Evolutionary conservation across 1,284 basidiomycete species (phyloP).

Genomic region (Schizophyllum commune): DNA sequence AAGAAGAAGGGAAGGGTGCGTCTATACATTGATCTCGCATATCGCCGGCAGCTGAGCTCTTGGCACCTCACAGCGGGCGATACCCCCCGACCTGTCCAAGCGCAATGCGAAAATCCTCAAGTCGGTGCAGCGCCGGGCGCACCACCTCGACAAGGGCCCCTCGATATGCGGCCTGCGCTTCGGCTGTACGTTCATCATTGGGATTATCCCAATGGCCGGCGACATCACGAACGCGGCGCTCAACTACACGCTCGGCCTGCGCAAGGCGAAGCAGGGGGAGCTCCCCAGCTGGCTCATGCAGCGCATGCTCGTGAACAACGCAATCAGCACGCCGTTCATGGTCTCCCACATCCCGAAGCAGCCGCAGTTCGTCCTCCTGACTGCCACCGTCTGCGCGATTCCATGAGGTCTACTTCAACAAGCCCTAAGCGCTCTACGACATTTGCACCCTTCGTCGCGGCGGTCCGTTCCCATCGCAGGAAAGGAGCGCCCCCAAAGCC

Average conservation of each 20-base stretch:
- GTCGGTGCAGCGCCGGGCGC: slow-evolving; percentile 74
- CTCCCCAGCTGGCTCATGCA: slow-evolving; percentile 62
- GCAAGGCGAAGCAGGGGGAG: slow-evolving; percentile 69
- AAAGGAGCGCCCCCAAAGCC: no score
- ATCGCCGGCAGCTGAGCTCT: slow-evolving; percentile 2
- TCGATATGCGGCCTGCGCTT: slow-evolving; percentile 77
- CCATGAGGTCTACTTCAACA: no score
- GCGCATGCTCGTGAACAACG: slow-evolving; percentile 78
- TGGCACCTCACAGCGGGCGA: slow-evolving; percentile 41
- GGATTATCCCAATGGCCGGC: slow-evolving; percentile 66
- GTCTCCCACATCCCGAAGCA: no score
- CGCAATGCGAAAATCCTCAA: slow-evolving; percentile 74
- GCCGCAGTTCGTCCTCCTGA: no score
- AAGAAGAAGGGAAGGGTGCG: slow-evolving; percentile 63
- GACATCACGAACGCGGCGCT: slow-evolving; percentile 58
- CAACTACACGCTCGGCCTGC: slow-evolving; percentile 75
- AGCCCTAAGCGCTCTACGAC: no score
- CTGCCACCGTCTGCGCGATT: no score
- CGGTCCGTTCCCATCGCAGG: no score
- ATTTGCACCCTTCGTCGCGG: no score
- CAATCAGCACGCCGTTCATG: no score
- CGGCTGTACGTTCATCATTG: slow-evolving; percentile 82
- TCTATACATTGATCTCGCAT: slow-evolving; percentile 7
- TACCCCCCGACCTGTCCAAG: slow-evolving; percentile 73
- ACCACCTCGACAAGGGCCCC: slow-evolving; percentile 91